These are phyloP conservation scores for Colletotrichum echinochloae DNA, from an alignment of 2,329 filamentous ascomycete species.

Conservation along the genomic window DNA sequence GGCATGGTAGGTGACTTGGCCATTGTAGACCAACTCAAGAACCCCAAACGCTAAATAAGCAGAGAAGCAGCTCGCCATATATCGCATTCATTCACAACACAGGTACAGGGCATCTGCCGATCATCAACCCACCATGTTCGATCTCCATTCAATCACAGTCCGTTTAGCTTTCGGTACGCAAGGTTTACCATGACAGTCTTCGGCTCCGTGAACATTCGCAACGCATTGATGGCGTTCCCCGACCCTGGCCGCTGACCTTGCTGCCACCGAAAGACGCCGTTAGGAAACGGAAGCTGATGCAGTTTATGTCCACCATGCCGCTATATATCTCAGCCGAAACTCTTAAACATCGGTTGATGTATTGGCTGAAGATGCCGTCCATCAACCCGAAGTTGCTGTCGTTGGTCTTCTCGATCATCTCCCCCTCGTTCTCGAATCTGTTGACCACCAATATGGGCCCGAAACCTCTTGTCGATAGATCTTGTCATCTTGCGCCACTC, in stretches of 20 bases:
- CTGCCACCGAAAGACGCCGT: conserved; percentile 61
- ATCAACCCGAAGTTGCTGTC: conserved; percentile 61
- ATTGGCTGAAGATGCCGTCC: conserved; percentile 68
- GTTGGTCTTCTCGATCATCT: conserved; percentile 66
- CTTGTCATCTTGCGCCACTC: conserved; percentile 55
- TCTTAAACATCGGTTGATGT: conserved; percentile 72
- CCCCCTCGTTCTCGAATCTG: conserved; percentile 68
- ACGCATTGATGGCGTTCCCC: conserved; percentile 60
- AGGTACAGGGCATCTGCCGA: background rate
- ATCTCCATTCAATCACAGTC: background rate
- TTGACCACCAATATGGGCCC: conserved; percentile 67
- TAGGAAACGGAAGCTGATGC: conserved; percentile 53
- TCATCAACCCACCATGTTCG: background rate
- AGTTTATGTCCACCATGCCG: conserved; percentile 79
- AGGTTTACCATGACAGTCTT: conserved; percentile 63
- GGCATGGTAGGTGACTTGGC: no score
- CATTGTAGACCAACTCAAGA: no score
- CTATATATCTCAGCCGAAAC: conserved; percentile 68
- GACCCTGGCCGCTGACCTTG: conserved; percentile 62
- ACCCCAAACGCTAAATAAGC: no score
- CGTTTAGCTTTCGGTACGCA: conserved; percentile 33
- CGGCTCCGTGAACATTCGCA: conserved; percentile 61
- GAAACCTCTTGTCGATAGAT: conserved; percentile 67
- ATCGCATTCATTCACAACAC: no score
- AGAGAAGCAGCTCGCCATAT: no score